Evolutionary conservation across 2,329 filamentous ascomycete genomes (phyloP).

Genomic region (Colletotrichum nymphaeae): DNA sequence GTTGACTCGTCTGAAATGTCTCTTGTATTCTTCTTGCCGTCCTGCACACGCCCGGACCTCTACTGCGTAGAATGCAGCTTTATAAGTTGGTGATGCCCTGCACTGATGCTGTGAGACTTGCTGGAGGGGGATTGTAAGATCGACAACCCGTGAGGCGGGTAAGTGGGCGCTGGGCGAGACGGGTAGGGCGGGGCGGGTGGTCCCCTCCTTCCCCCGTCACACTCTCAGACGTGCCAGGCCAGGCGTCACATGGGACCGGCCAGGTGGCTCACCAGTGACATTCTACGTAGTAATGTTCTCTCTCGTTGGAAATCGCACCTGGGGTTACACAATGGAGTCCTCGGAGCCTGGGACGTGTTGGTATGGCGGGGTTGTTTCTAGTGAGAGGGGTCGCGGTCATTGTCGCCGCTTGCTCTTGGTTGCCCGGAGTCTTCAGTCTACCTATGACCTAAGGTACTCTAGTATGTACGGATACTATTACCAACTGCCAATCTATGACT

Average conservation of each 20-base stretch:
- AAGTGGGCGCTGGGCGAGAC: slow-evolving; percentile 24
- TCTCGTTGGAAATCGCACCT: background rate
- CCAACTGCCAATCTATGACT: slow-evolving; percentile 6
- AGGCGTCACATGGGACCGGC: slow-evolving; percentile 15
- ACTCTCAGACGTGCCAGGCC: slow-evolving; percentile 7
- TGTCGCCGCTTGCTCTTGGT: background rate
- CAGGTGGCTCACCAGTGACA: slow-evolving; percentile 8
- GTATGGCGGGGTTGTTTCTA: slow-evolving; percentile 24
- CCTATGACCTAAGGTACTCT: no score
- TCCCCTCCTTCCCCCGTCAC: background rate
- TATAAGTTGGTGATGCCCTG: background rate
- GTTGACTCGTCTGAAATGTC: slow-evolving; percentile 30
- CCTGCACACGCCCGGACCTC: background rate
- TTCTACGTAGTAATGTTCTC: background rate
- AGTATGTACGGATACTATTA: no score
- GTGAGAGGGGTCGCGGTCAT: background rate
- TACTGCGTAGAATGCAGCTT: background rate
- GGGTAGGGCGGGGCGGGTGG: slow-evolving; percentile 19
- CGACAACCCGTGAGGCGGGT: slow-evolving; percentile 9
- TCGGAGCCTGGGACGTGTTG: background rate
- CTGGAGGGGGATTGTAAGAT: slow-evolving; percentile 1
- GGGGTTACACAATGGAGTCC: background rate
- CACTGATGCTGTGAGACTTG: background rate
- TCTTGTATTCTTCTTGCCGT: background rate
- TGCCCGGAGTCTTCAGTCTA: background rate